A percentile compares a stretch with the other conserved stretches of the same genome.
Conservation (phyloP, 208 protist species). For the Naegleria lovaniensis region DNA sequence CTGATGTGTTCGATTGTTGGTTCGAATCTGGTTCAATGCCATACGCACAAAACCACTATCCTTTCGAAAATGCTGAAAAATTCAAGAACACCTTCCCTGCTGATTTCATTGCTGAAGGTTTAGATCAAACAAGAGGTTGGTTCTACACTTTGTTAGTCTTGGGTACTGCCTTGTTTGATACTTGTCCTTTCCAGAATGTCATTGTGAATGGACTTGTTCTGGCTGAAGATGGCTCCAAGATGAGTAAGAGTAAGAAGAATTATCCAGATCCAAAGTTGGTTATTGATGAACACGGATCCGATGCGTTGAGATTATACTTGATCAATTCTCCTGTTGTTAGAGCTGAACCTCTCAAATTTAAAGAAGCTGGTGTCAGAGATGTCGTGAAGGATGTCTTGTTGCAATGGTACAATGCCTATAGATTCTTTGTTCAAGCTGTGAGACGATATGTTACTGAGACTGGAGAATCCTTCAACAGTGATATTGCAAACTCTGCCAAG, state of each 20-base stretch:
- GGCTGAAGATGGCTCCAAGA: constrained; percentile 97
- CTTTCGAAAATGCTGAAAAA: constrained; percentile 96
- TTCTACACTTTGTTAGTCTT: constrained; percentile 99
- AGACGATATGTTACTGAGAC: constrained; percentile 58
- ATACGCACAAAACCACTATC: constrained; percentile 98
- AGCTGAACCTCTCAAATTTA: constrained; percentile 91
- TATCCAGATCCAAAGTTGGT: constrained; percentile 94
- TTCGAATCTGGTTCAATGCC: constrained; percentile 99
- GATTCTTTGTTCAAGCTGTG: constrained; percentile 95
- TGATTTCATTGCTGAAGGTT: constrained; percentile 98
- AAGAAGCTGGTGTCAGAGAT: constrained; percentile 78
- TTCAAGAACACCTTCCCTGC: constrained; percentile 89
- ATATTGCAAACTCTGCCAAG: neutral
- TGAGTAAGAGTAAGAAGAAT: constrained; percentile 99
- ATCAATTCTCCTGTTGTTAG: constrained; percentile 99
- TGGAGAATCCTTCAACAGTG: constrained; percentile 27
- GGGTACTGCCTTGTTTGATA: constrained; percentile 93
- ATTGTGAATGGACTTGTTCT: constrained; percentile 99
- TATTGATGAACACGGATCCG: constrained; percentile 90
- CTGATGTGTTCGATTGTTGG: constrained; percentile 99
- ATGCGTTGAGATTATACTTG: constrained; percentile 97
- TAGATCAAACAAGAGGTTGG: constrained; percentile 97
- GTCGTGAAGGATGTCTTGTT: constrained; percentile 96
- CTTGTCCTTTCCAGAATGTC: constrained; percentile 96
- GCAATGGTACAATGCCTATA: constrained; percentile 95